These are phyloP conservation scores for Vanderwaltozyma yarrowii DNA, from an alignment of 805 yeast genomes.

Conservation along the genomic window DNA sequence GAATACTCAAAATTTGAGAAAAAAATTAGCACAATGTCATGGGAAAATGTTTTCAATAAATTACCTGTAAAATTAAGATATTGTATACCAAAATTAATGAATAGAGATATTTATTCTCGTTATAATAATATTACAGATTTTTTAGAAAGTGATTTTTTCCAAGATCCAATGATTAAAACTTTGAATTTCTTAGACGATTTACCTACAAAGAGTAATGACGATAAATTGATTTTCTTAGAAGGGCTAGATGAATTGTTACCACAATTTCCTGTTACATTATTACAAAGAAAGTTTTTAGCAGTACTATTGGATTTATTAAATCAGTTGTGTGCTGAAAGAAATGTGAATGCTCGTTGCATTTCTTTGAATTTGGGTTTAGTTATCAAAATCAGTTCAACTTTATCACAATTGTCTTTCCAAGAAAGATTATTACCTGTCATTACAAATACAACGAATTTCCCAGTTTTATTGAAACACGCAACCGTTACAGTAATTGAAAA, in stretches of 20 bases:
- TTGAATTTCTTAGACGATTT: slow-evolving; percentile 76
- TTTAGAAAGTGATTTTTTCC: slow-evolving; percentile 63
- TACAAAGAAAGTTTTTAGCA: slow-evolving; percentile 66
- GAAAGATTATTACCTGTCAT: slow-evolving; percentile 49
- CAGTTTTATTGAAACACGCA: slow-evolving; percentile 15
- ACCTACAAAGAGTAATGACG: slow-evolving; percentile 59
- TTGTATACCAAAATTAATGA: slow-evolving; percentile 42
- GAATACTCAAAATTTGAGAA: slow-evolving; percentile 41
- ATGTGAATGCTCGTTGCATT: slow-evolving; percentile 34
- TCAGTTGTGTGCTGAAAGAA: slow-evolving; percentile 27
- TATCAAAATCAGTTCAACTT: slow-evolving; percentile 48
- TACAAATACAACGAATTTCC: slow-evolving; percentile 11
- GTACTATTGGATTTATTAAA: slow-evolving; percentile 44
- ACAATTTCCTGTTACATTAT: slow-evolving; percentile 48
- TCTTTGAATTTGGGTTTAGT: slow-evolving; percentile 38
- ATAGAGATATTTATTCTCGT: slow-evolving; percentile 44
- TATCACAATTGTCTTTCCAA: slow-evolving; percentile 71
- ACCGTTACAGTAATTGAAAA: slow-evolving; percentile 37
- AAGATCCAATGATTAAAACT: slow-evolving; percentile 73
- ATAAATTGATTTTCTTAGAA: slow-evolving; percentile 56
- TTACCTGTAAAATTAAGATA: slow-evolving; percentile 47
- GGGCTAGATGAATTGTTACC: slow-evolving; percentile 47
- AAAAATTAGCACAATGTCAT: slow-evolving; percentile 32
- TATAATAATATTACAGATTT: slow-evolving; percentile 44
- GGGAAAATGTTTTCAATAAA: slow-evolving; percentile 38